Evolutionary conservation across 1,284 basidiomycete genomes (phyloP), one percentile per base, ranked within the genome.

Genomic region (Ustilago shanxiensis): DNA sequence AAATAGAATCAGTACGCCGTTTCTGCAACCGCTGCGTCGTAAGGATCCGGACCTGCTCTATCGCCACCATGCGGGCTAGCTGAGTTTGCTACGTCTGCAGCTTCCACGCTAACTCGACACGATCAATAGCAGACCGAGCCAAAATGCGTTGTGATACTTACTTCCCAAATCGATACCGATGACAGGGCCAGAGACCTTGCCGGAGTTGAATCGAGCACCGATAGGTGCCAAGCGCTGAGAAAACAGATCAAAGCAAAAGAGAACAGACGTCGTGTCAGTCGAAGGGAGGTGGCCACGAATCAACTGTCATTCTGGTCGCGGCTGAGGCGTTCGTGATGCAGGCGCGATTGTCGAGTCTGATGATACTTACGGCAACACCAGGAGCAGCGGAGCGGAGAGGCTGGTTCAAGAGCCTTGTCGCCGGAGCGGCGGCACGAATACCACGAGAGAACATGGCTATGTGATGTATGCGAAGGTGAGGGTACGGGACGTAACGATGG

Each of bases 111-210:
- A 31, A 4, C 18, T 41, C 4, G 24, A 24, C 13, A 8, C 10
- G 22, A 22, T 3, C 18, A 45, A n/a, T 26, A 8, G 47, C 47
- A 26, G 16, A 6, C 24, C 2, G 14, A n/a, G 11, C 18, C 45
- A 14, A 6, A 20, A 2, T 14, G 5, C n/a, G 53, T 29, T 20
- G 2, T 14, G 13, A 63, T 59, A 82, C 80, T 79, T 63, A 79
- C 79, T 85, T 66, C 83, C 83, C 64, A 85, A 62, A 66, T 85
- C 83, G 49, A 85, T 83, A 66, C 83, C 83, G 50, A 85, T 85
- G 53, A 85, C 83, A 44, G 83, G 82, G 33, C 83, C 83, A 13
- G 76, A 74, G 31, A 80, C 81, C 75, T 85, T 83, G 62, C 79
- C 72, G 18, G 77, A 81, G 70, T 75, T 75, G 65, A 76, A 75